Percentiles rank a stretch among this genome's conserved stretches.
phyloP scores from a whole-genome alignment of 345 rosid species.

The Laguncularia racemosa region DNA sequence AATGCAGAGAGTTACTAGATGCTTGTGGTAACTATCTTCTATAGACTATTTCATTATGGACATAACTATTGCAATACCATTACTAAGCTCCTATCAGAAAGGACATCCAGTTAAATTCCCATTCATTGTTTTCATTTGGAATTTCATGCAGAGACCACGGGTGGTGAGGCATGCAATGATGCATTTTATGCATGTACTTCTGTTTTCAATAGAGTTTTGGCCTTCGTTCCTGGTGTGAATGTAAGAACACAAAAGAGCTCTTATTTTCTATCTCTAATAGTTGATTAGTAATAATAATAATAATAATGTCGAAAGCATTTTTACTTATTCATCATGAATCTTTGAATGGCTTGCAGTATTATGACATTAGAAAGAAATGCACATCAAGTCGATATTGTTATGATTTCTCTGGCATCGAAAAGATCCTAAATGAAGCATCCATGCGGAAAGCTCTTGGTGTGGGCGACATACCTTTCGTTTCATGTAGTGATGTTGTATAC shows the following conservation, averaged over 20 bases:
- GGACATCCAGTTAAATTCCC: too few species aligned
- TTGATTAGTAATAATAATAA: neutral
- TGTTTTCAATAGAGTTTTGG: slow-evolving; percentile 26
- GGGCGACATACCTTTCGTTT: slow-evolving; percentile 52
- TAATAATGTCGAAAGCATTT: neutral
- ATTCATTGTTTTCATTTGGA: neutral
- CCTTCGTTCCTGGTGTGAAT: slow-evolving; percentile 21
- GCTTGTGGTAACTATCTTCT: slow-evolving; percentile 42
- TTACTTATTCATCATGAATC: neutral
- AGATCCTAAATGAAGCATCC: slow-evolving; percentile 37
- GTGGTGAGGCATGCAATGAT: slow-evolving; percentile 31
- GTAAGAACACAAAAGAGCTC: slow-evolving; percentile 30
- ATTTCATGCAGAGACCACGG: slow-evolving; percentile 28
- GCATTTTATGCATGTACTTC: slow-evolving; percentile 26
- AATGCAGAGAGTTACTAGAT: slow-evolving; percentile 31
- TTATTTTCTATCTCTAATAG: neutral
- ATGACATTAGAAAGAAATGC: too few species aligned
- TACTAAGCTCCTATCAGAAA: too few species aligned
- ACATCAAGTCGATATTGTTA: slow-evolving; percentile 37
- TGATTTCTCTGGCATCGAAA: slow-evolving; percentile 64
- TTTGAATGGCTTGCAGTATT: slow-evolving; percentile 33
- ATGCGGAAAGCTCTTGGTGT: slow-evolving; percentile 65
- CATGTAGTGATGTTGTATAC: slow-evolving; percentile 54
- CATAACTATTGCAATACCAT: too few species aligned
- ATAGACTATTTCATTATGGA: neutral